Conservation (phyloP, 2,329 filamentous ascomycete species). For the Colletotrichum chrysophilum region DNA sequence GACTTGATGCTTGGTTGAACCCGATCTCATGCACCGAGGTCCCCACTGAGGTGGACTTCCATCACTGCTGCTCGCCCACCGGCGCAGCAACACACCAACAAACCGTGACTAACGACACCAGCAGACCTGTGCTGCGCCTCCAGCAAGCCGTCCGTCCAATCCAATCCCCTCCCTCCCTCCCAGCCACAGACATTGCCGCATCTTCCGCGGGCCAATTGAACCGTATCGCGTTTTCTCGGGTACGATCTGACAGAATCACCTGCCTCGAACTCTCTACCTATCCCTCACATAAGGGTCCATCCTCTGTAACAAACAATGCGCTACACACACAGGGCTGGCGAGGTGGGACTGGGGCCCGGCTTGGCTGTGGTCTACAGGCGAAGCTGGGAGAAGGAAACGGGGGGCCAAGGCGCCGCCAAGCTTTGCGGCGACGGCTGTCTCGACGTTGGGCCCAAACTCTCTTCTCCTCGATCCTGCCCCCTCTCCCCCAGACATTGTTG, state of each 20-base stretch:
- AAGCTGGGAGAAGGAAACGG: not conserved
- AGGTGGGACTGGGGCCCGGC: not conserved
- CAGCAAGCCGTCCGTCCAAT: not conserved
- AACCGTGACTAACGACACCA: not conserved
- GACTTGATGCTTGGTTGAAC: not conserved
- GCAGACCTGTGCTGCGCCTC: not conserved
- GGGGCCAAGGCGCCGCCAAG: constrained; percentile 9
- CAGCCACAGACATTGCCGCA: not conserved
- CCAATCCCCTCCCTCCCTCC: not conserved
- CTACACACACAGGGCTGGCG: not conserved
- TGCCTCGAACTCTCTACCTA: not conserved
- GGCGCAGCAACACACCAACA: not conserved
- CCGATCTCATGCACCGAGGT: not conserved
- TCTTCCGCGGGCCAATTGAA: not conserved
- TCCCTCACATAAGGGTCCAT: not conserved
- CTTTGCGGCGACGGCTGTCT: constrained; percentile 21
- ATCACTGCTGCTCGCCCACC: not conserved
- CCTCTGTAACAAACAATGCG: not conserved
- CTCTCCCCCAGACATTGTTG: not conserved
- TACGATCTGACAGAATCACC: not conserved
- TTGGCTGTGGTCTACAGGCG: not conserved
- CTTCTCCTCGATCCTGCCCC: not conserved
- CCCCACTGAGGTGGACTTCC: not conserved
- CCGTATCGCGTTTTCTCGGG: not conserved
- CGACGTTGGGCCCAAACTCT: constrained; percentile 20